phyloP scores from a whole-genome alignment of 352 stramenopile genomes.

The Aphanomyces astaci region DNA sequence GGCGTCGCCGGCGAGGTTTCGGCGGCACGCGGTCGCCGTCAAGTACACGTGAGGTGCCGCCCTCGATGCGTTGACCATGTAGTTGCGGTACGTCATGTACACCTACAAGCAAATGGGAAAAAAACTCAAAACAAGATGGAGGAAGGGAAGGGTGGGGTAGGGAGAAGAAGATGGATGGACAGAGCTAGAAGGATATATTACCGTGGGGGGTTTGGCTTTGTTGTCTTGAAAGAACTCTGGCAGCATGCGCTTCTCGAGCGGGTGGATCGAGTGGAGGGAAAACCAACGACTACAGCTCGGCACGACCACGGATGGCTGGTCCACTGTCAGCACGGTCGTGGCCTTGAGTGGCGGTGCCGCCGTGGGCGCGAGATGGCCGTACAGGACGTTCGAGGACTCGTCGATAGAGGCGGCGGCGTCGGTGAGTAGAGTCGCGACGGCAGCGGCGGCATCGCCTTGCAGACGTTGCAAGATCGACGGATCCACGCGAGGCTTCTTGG shows the following conservation, averaged over 20 bases:
- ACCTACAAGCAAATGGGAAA: no score
- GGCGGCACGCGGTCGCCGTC: constrained; percentile 72
- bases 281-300: constrained; percentile 75
- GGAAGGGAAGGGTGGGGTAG: no score
- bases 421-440: constrained; percentile 6
- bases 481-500: constrained; percentile 11
- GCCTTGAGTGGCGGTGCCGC: background rate
- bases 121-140: no score
- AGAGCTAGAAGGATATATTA: no score
- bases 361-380: background rate
- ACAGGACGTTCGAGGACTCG: background rate
- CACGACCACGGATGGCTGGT: constrained; percentile 33
- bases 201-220: constrained; percentile 23
- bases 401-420: background rate
- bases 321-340: background rate
- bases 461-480: background rate
- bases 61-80: constrained; percentile 74
- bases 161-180: no score
- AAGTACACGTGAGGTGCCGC: constrained; percentile 74
- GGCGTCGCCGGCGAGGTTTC: constrained; percentile 68
- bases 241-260: constrained; percentile 75
- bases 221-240: constrained; percentile 65
- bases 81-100: constrained; percentile 84
- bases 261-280: constrained; percentile 61
- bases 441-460: constrained; percentile 5